Base-by-base conservation (phyloP, 2,329 filamentous ascomycete genomes). In the Beauveria medogensis region DNA sequence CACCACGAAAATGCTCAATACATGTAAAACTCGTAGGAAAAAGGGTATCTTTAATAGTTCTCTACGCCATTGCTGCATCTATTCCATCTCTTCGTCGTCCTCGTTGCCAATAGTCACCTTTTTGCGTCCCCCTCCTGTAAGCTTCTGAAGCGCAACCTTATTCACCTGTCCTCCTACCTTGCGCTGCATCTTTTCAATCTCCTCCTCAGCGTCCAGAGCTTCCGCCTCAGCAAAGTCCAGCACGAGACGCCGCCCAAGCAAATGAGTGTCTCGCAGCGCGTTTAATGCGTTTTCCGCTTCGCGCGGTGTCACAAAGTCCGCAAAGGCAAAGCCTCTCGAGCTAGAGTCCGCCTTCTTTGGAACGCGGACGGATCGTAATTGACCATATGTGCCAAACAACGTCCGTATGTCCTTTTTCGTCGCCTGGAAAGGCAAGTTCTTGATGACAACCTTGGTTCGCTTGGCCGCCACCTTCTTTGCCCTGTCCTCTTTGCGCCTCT, bases 401-500 rank as follows among this genome's bases (percentile, higher is more conserved):
- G 88, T 81, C 64, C 91, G 85, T 62, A 99, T 82, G 72, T 99
- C 94, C 74, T 95, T 94, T 79, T 96, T 97, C 59, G 87, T 89
- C 54, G 90, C 89, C 78, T 97, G 91, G 78, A 99, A 99, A 22
- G 94, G 93, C 74, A 99, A 78, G 78, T 99, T 99, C 81, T 97
- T 99, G 79, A 99, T 89, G 75, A 97, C 88, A 70, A 99, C 89
- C 82, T 97, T 97, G 53, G 92, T 97, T 66, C 86, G 84, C 71
- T 87, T 85, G 18, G 83, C 83, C 26, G 90, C 86, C 55, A 84
- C 77, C 74, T 93, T 95, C 80, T 92, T 95, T 55, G 88, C 86
- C 65, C 83, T 85, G 70, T 97, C 92, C 66, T 93, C 88, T 66
- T 88, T 88, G 65, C 89, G 86, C 66, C 90, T 85, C 75, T 96